phyloP scores from a whole-genome alignment of 768 basidiomycete genomes.

The Amyloporia xantha region DNA sequence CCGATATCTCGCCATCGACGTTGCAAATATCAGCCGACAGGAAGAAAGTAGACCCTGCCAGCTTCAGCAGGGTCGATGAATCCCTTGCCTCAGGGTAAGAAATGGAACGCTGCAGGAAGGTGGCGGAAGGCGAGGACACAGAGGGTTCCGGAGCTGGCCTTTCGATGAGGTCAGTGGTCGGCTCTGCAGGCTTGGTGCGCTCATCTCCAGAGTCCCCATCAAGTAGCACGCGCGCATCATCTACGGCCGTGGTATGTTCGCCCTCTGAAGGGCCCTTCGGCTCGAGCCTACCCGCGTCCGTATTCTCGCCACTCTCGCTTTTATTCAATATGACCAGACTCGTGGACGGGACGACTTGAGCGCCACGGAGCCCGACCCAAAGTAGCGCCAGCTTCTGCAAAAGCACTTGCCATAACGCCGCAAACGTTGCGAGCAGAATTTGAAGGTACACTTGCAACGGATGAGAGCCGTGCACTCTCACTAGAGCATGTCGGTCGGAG shows the following conservation, averaged over 20 bases:
- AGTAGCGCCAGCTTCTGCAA: not conserved
- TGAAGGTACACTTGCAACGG: not conserved
- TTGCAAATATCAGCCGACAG: not conserved
- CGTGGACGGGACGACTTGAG: not conserved
- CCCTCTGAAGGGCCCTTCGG: no score
- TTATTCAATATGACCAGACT: not conserved
- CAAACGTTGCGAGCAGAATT: not conserved
- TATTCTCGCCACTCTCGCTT: not conserved
- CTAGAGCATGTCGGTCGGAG: not conserved
- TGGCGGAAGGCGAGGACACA: not conserved
- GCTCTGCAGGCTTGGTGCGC: not conserved
- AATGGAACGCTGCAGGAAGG: not conserved
- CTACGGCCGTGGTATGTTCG: no score
- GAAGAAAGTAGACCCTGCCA: not conserved
- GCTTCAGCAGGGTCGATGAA: not conserved
- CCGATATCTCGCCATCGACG: not conserved
- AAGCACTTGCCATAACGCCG: slow-evolving; percentile 2
- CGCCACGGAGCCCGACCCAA: not conserved
- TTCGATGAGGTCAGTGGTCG: not conserved
- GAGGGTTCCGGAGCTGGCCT: not conserved
- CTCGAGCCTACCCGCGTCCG: not conserved
- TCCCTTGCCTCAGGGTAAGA: not conserved
- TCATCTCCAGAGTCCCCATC: not conserved
- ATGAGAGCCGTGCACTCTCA: not conserved
- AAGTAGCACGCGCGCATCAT: no score